Conservation (phyloP, 495 filamentous ascomycete species). For the Parathielavia hyrcaniae region DNA sequence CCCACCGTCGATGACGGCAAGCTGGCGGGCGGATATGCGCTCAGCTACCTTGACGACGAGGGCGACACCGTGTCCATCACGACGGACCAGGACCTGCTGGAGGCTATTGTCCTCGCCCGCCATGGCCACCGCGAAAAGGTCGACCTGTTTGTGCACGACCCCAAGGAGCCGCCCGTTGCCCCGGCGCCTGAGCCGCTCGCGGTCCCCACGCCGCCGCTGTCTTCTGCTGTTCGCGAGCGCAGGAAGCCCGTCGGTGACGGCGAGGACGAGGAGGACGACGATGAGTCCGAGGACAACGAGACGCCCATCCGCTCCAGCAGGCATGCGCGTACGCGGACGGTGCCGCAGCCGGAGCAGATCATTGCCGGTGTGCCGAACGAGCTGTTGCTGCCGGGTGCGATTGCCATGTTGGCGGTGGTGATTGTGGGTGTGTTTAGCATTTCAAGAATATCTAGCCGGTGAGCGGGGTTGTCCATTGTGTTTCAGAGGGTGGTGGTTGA, state of each 20-base stretch:
- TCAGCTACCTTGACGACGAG: slow-evolving; percentile 96
- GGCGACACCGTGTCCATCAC: slow-evolving; percentile 97
- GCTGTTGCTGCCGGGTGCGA: slow-evolving; percentile 83
- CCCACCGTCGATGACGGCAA: slow-evolving; percentile 70
- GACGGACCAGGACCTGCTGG: slow-evolving; percentile 84
- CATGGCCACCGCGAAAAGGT: slow-evolving; percentile 80
- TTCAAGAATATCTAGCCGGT: slow-evolving; percentile 65
- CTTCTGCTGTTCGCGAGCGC: slow-evolving; percentile 54
- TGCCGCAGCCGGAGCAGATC: slow-evolving; percentile 59
- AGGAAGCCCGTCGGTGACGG: slow-evolving; percentile 55
- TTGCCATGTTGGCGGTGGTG: slow-evolving; percentile 88
- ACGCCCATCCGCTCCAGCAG: slow-evolving; percentile 39
- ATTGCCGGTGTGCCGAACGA: slow-evolving; percentile 94
- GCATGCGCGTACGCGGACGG: slow-evolving; percentile 32
- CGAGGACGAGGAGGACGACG: slow-evolving; percentile 41
- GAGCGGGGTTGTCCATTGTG: slow-evolving; percentile 19
- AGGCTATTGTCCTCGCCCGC: slow-evolving; percentile 79
- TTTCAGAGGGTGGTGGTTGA: not conserved
- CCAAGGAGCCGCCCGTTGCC: slow-evolving; percentile 69
- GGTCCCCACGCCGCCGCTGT: slow-evolving; percentile 46
- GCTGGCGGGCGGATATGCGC: slow-evolving; percentile 74
- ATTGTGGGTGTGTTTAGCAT: slow-evolving; percentile 93
- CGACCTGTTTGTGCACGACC: slow-evolving; percentile 94
- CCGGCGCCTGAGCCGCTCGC: slow-evolving; percentile 45
- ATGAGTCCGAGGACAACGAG: slow-evolving; percentile 56